These are phyloP conservation scores for Emericellopsis terricola DNA, from an alignment of 495 filamentous ascomycete genomes.

Conservation along the genomic window DNA sequence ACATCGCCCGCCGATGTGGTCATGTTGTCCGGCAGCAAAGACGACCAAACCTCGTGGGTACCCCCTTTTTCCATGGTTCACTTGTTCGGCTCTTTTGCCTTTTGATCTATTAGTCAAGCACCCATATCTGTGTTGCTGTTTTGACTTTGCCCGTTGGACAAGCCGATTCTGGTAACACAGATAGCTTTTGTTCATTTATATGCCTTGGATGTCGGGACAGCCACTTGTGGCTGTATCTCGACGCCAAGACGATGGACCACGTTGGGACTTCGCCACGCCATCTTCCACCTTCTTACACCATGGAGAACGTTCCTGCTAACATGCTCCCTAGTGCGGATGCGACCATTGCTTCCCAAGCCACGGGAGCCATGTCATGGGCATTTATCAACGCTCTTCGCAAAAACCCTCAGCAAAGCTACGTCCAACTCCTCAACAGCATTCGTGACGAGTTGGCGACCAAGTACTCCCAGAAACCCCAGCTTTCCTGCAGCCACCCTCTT, in stretches of 20 bases:
- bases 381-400: conserved; percentile 90
- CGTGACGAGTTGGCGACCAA: conserved; percentile 76
- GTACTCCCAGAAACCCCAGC: conserved; percentile 91
- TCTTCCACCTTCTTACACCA: no score
- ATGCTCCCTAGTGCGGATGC: conserved; percentile 36
- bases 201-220: neutral
- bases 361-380: conserved; percentile 95
- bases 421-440: conserved; percentile 88
- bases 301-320: no score
- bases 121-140: no score
- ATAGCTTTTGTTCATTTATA: neutral
- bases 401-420: conserved; percentile 95
- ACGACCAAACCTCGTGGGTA: conserved; percentile 82
- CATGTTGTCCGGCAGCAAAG: conserved; percentile 95
- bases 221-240: no score
- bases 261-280: no score
- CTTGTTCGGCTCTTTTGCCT: conserved; percentile 4
- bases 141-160: no score
- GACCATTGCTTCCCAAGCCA: conserved; percentile 62
- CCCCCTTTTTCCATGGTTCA: conserved; percentile 19
- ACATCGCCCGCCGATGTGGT: conserved; percentile 90
- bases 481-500: conserved; percentile 91
- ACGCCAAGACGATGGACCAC: no score
- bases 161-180: no score
- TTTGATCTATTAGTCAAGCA: conserved; percentile 1